phyloP scores from a whole-genome alignment of 352 stramenopile species.

The Phytophthora multivora region DNA sequence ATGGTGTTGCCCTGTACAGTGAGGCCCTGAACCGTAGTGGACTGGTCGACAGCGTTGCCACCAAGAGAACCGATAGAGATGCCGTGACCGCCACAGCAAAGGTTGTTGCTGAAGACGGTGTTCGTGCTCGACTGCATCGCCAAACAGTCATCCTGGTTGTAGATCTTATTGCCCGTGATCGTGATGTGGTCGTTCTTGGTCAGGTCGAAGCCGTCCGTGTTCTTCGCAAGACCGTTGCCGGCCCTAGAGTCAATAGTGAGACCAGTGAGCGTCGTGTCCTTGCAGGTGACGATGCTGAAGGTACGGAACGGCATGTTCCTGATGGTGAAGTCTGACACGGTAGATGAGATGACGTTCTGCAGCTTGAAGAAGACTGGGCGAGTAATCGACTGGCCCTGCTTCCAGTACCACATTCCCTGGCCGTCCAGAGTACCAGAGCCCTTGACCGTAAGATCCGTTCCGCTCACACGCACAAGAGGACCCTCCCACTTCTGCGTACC shows the following conservation, averaged over 20 bases:
- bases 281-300: constrained; percentile 34
- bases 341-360: constrained; percentile 31
- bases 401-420: constrained; percentile 46
- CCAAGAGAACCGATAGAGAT: constrained; percentile 44
- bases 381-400: constrained; percentile 33
- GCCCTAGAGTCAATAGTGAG: constrained; percentile 17
- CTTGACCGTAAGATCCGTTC: constrained; percentile 30
- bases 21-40: constrained; percentile 31
- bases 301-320: constrained; percentile 37
- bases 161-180: constrained; percentile 38
- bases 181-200: constrained; percentile 35
- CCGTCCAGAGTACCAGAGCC: constrained; percentile 38
- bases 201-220: constrained; percentile 34
- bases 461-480: constrained; percentile 32
- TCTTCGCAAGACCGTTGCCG: constrained; percentile 12
- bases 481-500: constrained; percentile 37
- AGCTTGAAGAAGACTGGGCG: constrained; percentile 41
- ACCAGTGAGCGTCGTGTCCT: constrained; percentile 21
- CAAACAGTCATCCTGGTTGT: constrained; percentile 28
- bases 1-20: constrained; percentile 27
- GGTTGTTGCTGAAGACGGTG: constrained; percentile 26
- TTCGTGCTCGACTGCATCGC: constrained; percentile 23
- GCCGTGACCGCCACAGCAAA: constrained; percentile 27
- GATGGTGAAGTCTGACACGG: constrained; percentile 35
- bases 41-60: constrained; percentile 23